phyloP scores from a whole-genome alignment of 768 basidiomycete species.

The Termitomyces sp. region DNA sequence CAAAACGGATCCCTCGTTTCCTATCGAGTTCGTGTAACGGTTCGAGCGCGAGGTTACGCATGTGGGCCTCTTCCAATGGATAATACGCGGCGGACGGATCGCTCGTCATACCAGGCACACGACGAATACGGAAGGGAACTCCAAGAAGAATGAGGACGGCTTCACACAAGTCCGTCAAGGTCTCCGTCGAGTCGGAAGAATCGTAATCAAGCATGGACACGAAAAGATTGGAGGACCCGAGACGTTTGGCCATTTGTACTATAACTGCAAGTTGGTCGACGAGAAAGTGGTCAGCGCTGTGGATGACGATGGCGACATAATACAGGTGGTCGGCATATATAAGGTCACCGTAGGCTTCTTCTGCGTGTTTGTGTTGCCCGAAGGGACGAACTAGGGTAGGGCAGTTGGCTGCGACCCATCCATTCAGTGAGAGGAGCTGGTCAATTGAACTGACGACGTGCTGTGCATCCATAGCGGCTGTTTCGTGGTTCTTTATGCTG shows the following conservation, averaged over 20 bases:
- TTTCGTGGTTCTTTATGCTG: constrained; percentile 79
- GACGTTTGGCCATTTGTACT: constrained; percentile 87
- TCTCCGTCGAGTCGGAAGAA: constrained; percentile 92
- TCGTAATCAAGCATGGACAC: constrained; percentile 98
- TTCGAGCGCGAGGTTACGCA: constrained; percentile 88
- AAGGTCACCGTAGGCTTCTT: constrained; percentile 87
- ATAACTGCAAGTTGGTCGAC: constrained; percentile 98
- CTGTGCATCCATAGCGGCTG: constrained; percentile 86
- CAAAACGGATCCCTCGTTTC: constrained; percentile 77
- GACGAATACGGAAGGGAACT: constrained; percentile 86
- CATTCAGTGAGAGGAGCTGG: constrained; percentile 90
- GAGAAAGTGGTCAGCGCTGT: constrained; percentile 98
- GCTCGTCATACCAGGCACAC: constrained; percentile 90
- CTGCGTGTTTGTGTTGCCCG: constrained; percentile 72
- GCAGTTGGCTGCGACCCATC: constrained; percentile 96
- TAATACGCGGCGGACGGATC: constrained; percentile 90
- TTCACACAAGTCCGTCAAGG: constrained; percentile 91
- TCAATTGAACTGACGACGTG: constrained; percentile 87
- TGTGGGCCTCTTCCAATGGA: constrained; percentile 91
- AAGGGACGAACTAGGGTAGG: constrained; percentile 94
- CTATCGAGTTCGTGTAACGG: constrained; percentile 79
- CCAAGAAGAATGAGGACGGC: constrained; percentile 91
- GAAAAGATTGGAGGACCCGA: constrained; percentile 87
- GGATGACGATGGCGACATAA: constrained; percentile 92
- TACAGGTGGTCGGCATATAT: constrained; percentile 80